Evolutionary conservation across 805 yeast species (phyloP).

Genomic region (Scheffersomyces spartinae): DNA sequence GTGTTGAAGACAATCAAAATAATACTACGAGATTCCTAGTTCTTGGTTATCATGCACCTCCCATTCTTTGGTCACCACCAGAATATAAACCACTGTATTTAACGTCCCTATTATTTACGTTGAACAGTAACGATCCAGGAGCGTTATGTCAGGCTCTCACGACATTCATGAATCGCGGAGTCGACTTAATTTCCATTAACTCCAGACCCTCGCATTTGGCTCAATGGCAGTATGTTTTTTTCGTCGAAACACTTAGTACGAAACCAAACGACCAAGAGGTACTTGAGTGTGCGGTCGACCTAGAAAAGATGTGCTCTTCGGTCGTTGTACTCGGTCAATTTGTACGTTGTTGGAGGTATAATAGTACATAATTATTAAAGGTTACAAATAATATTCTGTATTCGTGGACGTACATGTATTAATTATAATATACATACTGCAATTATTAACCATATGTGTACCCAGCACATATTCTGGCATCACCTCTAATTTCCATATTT

Average conservation of each 20-base stretch:
- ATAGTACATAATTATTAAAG: too few species aligned
- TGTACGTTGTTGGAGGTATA: slow-evolving; percentile 31
- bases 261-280: slow-evolving; percentile 15
- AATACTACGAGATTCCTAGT: slow-evolving; percentile 84
- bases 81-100: slow-evolving; percentile 12
- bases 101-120: slow-evolving; percentile 54
- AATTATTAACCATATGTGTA: too few species aligned
- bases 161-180: slow-evolving; percentile 39
- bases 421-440: too few species aligned
- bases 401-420: too few species aligned
- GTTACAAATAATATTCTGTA: too few species aligned
- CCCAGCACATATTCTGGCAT: too few species aligned
- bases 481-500: slow-evolving; percentile 52
- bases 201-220: slow-evolving; percentile 62
- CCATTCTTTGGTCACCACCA: slow-evolving; percentile 4
- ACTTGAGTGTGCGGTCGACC: slow-evolving; percentile 26
- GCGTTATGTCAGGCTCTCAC: slow-evolving; percentile 57
- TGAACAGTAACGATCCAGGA: slow-evolving; percentile 58
- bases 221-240: slow-evolving; percentile 78
- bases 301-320: slow-evolving; percentile 33
- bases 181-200: slow-evolving; percentile 61
- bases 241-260: slow-evolving; percentile 54
- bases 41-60: slow-evolving; percentile 29
- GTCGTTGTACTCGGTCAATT: slow-evolving; percentile 54
- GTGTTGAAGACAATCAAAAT: slow-evolving; percentile 59